Evolutionary conservation across 768 basidiomycete species (phyloP), one percentile per base, ranked within the genome.

Genomic region (Trichaptum fuscoviolaceum): DNA sequence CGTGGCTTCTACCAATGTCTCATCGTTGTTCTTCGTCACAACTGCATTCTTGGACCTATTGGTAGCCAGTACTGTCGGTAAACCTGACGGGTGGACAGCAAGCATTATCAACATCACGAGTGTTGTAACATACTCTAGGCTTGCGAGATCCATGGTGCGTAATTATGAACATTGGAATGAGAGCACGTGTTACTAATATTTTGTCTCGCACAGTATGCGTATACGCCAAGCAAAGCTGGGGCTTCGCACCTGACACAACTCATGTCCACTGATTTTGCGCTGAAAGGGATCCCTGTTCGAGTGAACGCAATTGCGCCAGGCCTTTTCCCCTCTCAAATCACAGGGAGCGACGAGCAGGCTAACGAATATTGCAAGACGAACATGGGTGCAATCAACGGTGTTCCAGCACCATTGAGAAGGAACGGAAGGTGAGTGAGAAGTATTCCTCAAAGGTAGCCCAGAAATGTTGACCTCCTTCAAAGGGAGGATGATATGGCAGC

Each of bases 401-500:
- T 52, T 52, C 42, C 42, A 12, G 12, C 42, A 52, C 42, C 42
- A 12, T 52, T 52, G 20, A 52, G 42, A 52, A 52, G 42, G 42
- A 52, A 20, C 20, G 42, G 42, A 15, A 52, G 42, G 42, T 52
- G 5, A 52, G 42, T 52, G 30, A 30, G 30, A 30, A 30, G 30
- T n/a, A 30, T 30, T 30, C 30, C 30, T 30, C 8, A 30, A 30
- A 8, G 30, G 8, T 3, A 3, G 8, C 30, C 30, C 30, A 30
- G 30, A 30, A 34, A 25, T 64, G 26, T 35, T 25, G 58, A 68
- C 65, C n/a, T 57, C 63, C 35, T 52, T 30, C 36, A 17, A 63
- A 92, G 91, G 58, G 85, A 82, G 0, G 80, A 83, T 67, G 92
- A 93, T 72, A 87, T 92, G 77, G 91, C 89, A 7, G 91, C 89